Conservation (phyloP, 1,284 basidiomycete genomes). For the Pseudozyma pruni region DNA sequence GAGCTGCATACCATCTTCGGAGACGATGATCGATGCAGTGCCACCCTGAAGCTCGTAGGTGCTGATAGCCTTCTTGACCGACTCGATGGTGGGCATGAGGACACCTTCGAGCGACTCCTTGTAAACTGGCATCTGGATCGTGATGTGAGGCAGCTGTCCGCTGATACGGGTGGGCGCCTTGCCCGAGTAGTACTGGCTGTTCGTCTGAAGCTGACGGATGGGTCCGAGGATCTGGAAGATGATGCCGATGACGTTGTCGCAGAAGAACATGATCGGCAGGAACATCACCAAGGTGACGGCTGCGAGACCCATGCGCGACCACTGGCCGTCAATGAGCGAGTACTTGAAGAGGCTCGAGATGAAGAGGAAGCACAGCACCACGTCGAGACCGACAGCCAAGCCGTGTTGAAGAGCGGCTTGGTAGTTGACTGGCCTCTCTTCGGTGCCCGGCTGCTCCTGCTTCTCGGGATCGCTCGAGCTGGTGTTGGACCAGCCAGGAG, state of each 20-base stretch:
- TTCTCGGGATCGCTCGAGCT: constrained; percentile 30
- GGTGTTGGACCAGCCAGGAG: not conserved
- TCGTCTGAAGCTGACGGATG: constrained; percentile 74
- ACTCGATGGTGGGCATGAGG: constrained; percentile 78
- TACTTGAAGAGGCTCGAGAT: constrained; percentile 77
- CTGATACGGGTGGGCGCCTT: constrained; percentile 73
- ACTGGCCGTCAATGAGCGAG: constrained; percentile 76
- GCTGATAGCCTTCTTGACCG: constrained; percentile 84
- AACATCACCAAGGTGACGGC: constrained; percentile 75
- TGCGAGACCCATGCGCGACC: constrained; percentile 75
- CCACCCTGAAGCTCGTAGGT: constrained; percentile 85
- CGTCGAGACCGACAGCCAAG: constrained; percentile 71
- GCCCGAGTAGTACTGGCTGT: constrained; percentile 69
- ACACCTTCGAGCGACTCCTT: constrained; percentile 71
- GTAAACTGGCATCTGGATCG: constrained; percentile 82
- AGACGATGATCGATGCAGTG: constrained; percentile 78
- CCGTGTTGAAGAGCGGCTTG: constrained; percentile 83
- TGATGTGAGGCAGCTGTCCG: constrained; percentile 77
- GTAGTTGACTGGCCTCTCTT: constrained; percentile 73
- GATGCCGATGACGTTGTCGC: constrained; percentile 73
- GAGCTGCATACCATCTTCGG: constrained; percentile 79
- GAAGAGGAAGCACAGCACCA: constrained; percentile 72
- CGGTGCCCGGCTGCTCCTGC: constrained; percentile 5
- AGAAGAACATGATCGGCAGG: constrained; percentile 75
- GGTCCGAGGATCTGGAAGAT: constrained; percentile 67